Percentiles rank a stretch among this genome's conserved stretches.
Evolutionary conservation across 2,329 filamentous ascomycete genomes (phyloP).

Genomic region (Triangularia verruculosa): DNA sequence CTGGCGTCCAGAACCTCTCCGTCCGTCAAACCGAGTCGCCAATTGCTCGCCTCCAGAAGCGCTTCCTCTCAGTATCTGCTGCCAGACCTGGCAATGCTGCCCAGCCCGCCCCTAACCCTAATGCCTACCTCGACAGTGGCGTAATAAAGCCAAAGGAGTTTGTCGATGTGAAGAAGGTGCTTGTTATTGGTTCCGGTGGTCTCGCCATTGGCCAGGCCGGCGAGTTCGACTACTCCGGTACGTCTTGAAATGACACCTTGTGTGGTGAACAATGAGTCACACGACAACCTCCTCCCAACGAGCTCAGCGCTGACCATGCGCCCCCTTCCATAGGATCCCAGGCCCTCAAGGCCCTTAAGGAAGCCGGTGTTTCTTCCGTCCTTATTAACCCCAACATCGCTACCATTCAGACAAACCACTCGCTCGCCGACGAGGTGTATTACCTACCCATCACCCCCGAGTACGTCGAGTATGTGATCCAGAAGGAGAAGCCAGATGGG

Average conservation of each 20-base stretch:
- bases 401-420: conserved; percentile 96
- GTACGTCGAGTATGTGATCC: conserved; percentile 96
- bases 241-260: conserved; percentile 35
- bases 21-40: conserved; percentile 34
- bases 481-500: conserved; percentile 89
- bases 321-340: conserved; percentile 67
- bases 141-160: conserved; percentile 75
- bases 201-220: conserved; percentile 95
- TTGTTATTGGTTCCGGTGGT: conserved; percentile 94
- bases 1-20: conserved; percentile 31
- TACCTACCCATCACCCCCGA: conserved; percentile 96
- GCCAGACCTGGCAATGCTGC: conserved; percentile 37
- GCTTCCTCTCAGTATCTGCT: conserved; percentile 45
- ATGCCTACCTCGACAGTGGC: conserved; percentile 87
- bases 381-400: conserved; percentile 98
- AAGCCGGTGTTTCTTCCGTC: conserved; percentile 86
- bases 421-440: conserved; percentile 94
- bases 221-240: conserved; percentile 98
- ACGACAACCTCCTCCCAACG: conserved; percentile 19
- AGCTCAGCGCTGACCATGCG: conserved; percentile 23
- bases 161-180: conserved; percentile 92
- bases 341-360: conserved; percentile 93
- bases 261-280: conserved; percentile 30
- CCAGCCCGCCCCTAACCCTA: conserved; percentile 73
- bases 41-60: conserved; percentile 41